Evolutionary conservation across 1,284 basidiomycete genomes (phyloP).

Genomic region (Cryptococcus sp.): DNA sequence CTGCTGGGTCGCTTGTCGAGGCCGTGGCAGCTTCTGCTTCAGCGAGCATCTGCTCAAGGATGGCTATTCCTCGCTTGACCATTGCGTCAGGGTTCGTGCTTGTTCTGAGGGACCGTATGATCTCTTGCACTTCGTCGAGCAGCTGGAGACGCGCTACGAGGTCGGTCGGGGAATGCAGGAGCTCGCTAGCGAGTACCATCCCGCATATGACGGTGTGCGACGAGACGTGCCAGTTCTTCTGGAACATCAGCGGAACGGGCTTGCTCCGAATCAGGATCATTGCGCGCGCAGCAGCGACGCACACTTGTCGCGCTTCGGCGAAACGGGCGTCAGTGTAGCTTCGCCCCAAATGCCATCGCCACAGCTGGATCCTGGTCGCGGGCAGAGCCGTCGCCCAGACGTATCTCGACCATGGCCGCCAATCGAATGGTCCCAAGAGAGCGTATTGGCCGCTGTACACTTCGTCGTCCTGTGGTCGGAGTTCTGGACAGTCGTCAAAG

Average conservation of each 20-base stretch:
- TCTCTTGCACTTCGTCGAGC: constrained; percentile 6
- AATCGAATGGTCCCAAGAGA: constrained; percentile 6
- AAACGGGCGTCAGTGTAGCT: constrained; percentile 30
- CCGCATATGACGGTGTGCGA: constrained; percentile 29
- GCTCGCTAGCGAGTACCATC: constrained; percentile 29
- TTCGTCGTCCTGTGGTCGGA: constrained; percentile 10
- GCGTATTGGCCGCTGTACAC: constrained; percentile 4
- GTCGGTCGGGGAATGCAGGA: constrained; percentile 23
- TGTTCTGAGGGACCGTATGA: neutral
- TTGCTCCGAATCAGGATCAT: constrained; percentile 24
- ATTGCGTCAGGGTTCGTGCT: constrained; percentile 13
- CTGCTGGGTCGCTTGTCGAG: neutral
- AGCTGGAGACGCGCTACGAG: neutral
- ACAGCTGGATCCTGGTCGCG: constrained; percentile 5
- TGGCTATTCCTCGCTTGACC: constrained; percentile 11
- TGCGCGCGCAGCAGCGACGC: constrained; percentile 26
- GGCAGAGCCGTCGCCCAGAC: constrained; percentile 9
- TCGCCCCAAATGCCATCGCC: constrained; percentile 26
- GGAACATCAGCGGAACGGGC: constrained; percentile 32
- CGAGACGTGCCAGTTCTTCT: constrained; percentile 29
- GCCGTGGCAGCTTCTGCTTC: constrained; percentile 3
- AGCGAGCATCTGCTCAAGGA: constrained; percentile 13
- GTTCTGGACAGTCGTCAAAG: constrained; percentile 8
- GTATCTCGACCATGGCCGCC: constrained; percentile 12
- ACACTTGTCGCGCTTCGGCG: constrained; percentile 23